phyloP scores from a whole-genome alignment of 441 rosid species.

The Corymbia citriodora region DNA sequence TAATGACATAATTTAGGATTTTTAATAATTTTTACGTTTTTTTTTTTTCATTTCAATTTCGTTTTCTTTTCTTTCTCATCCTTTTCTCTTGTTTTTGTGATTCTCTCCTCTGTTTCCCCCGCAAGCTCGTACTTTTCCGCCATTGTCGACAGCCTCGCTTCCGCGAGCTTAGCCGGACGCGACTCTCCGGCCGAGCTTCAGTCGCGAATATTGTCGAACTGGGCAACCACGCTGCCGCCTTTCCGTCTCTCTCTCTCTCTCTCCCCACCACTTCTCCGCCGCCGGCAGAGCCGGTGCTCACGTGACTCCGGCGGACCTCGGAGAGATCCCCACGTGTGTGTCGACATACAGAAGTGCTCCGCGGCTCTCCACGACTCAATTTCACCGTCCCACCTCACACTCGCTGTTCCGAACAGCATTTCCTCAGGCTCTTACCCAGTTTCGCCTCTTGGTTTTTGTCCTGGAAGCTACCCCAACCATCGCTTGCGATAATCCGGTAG shows the following conservation, averaged over 20 bases:
- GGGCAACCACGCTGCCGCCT: background rate
- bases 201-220: background rate
- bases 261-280: background rate
- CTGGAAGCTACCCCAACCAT: background rate
- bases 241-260: background rate
- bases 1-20: too few relatives aligned
- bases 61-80: background rate
- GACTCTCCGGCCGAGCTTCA: background rate
- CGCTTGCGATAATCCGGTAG: background rate
- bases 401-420: background rate
- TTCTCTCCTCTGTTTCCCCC: background rate
- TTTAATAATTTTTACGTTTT: too few relatives aligned
- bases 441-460: background rate
- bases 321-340: background rate
- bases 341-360: background rate
- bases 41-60: background rate
- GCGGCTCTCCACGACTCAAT: background rate
- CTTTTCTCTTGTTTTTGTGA: background rate
- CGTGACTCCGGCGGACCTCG: background rate
- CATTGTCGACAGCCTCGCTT: background rate
- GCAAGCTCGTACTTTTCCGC: background rate
- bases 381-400: background rate
- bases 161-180: background rate
- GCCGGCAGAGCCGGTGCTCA: background rate
- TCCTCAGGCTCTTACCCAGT: background rate